These are phyloP conservation scores for Podaxis rugospora DNA, from an alignment of 768 basidiomycete species.

Conservation along the genomic window DNA sequence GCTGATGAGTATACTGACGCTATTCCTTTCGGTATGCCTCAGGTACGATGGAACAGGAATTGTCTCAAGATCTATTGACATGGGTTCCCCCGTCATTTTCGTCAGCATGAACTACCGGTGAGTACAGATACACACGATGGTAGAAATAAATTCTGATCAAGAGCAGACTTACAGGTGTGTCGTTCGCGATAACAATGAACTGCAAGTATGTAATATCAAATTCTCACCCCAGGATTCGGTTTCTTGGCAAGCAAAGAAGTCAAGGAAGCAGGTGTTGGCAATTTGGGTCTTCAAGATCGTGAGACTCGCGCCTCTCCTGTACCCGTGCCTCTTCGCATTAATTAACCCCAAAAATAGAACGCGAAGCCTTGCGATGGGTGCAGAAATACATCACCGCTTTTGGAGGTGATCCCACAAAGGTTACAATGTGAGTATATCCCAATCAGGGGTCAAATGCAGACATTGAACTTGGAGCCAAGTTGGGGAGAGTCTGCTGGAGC, in stretches of 20 bases:
- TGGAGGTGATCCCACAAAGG: conserved; percentile 61
- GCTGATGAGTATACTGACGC: not conserved
- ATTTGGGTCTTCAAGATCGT: conserved; percentile 68
- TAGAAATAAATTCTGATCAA: not conserved
- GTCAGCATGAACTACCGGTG: conserved; percentile 53
- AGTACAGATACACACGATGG: not conserved
- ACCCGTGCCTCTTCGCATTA: not conserved
- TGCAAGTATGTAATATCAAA: not conserved
- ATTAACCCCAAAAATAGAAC: not conserved
- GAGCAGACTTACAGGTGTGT: conserved; percentile 13
- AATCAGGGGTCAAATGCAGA: not conserved
- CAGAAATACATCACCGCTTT: conserved; percentile 60
- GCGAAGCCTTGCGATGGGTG: conserved; percentile 34
- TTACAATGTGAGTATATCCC: conserved; percentile 43
- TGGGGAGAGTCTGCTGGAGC: conserved; percentile 48
- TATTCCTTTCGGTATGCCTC: not conserved
- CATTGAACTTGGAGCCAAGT: conserved; percentile 14
- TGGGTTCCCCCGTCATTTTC: conserved; percentile 42
- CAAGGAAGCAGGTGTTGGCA: conserved; percentile 47
- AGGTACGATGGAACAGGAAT: conserved; percentile 42
- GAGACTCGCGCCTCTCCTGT: conserved; percentile 16
- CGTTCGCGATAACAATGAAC: not conserved
- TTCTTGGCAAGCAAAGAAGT: conserved; percentile 51
- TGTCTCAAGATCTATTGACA: conserved; percentile 38
- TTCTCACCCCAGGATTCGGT: conserved; percentile 34